Evolutionary conservation across 257 asterid genomes (phyloP).

Genomic region (Nicotiana tabacum): DNA sequence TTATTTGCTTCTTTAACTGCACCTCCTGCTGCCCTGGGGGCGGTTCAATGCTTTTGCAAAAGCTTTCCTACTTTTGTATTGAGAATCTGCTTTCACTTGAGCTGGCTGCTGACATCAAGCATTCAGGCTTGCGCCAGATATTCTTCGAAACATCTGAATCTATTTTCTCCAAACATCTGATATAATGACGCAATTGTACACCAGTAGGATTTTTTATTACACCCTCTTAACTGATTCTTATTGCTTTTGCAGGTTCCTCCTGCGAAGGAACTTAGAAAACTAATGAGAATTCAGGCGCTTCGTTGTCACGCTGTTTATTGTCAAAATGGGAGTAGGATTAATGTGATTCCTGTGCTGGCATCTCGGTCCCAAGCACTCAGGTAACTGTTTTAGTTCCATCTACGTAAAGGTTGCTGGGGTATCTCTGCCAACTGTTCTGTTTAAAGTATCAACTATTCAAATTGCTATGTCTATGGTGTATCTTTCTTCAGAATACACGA

Average conservation of each 20-base stretch:
- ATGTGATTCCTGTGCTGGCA: slow-evolving; percentile 89
- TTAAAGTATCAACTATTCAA: neutral
- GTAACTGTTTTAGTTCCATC: slow-evolving; percentile 24
- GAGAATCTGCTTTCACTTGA: neutral
- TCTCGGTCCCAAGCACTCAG: slow-evolving; percentile 99
- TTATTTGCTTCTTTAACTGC: neutral
- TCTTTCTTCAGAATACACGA: neutral
- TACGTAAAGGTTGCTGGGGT: neutral
- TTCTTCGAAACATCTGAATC: neutral
- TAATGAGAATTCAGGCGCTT: slow-evolving; percentile 96
- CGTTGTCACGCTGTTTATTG: slow-evolving; percentile 85
- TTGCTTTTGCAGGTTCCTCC: slow-evolving; percentile 63
- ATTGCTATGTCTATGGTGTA: neutral
- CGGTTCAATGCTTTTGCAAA: neutral
- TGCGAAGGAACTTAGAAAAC: slow-evolving; percentile 68
- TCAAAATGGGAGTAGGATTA: slow-evolving; percentile 81
- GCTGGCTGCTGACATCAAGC: slow-evolving; percentile 4
- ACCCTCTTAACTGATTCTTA: neutral
- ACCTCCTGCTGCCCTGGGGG: neutral
- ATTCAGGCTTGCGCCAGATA: neutral
- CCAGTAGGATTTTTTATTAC: neutral
- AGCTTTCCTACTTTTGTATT: neutral
- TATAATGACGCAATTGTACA: neutral
- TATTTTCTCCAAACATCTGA: slow-evolving; percentile 8
- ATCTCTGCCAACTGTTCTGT: neutral